Percentiles rank a stretch among this genome's conserved stretches.
Conservation (phyloP, 331 rosid genomes). For the Rhamnella rubrinervis region DNA sequence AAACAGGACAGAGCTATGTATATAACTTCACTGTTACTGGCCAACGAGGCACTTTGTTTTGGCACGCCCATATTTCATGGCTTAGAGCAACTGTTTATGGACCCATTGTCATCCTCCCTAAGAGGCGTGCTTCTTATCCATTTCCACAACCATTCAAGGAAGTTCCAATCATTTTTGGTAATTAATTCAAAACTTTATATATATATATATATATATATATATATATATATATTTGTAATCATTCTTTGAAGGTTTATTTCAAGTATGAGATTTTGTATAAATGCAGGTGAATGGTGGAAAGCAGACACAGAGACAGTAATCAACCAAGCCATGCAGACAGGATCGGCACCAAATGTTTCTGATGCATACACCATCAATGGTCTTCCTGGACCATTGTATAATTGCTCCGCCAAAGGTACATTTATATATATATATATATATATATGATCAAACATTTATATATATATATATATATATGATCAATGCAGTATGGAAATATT, state of each 20-base stretch:
- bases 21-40: slow-evolving; percentile 69
- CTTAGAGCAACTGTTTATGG: slow-evolving; percentile 70
- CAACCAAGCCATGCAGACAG: slow-evolving; percentile 65
- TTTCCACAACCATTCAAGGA: slow-evolving; percentile 64
- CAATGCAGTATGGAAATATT: neutral
- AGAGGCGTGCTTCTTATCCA: slow-evolving; percentile 57
- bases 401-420: slow-evolving; percentile 61
- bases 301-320: slow-evolving; percentile 64
- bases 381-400: slow-evolving; percentile 63
- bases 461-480: neutral
- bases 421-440: neutral
- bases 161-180: slow-evolving; percentile 68
- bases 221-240: neutral
- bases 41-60: slow-evolving; percentile 77
- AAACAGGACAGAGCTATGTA: slow-evolving; percentile 51
- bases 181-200: neutral
- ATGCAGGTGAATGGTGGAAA: slow-evolving; percentile 87
- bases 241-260: too few relatives aligned
- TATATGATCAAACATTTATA: neutral
- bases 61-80: slow-evolving; percentile 92
- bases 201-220: neutral
- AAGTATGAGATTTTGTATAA: neutral
- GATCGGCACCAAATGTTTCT: slow-evolving; percentile 67
- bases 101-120: slow-evolving; percentile 78
- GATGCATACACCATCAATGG: slow-evolving; percentile 83